Base-by-base conservation (phyloP, 2,329 filamentous ascomycete genomes). In the Hymenoscyphus scutula region DNA sequence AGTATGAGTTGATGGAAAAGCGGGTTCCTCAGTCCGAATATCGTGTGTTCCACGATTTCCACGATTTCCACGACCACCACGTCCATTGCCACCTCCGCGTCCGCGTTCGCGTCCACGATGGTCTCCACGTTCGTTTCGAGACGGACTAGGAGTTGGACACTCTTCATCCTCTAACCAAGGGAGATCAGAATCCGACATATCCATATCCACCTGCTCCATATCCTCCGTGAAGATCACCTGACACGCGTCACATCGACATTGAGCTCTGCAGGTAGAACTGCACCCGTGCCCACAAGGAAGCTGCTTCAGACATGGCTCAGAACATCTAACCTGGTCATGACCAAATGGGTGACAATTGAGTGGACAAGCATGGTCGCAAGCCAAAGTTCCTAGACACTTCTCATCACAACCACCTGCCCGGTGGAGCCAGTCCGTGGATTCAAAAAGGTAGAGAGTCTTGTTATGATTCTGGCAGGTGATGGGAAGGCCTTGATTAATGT, bases 391-490 rank as follows among this genome's bases (percentile, higher is more conserved):
- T 15, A 65, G 65, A 68, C 84, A 90, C 30, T 62, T 72, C 55
- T 68, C 63, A 58, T 76, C 68, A 72, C 83, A 89, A 5, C 83
- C 85, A 23, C 83, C 86, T 59, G 78, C 75, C 15, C 81, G 77
- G 74, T 61, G 60, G 0, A 73, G 63, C 83, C 85, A 91, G 19
- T 85, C 80, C 1, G 80, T 74, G 0, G 82, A 75, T 11, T 82
- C 77, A 57, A 77, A 74, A 32, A 92, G 81, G 54, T 79, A 77
- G 0, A 78, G 82, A 30, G 78, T 79, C 1, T 72, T 77, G 0
- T 76, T 71, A 71, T 94, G 90, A 0, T 81, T 83, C 5, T 76
- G 70, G 70, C 91, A 95, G 5, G 79, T 79, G 15, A 93, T 72
- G 0, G 89, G 89, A 0, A 94, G 69, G 2, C 78, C 74, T n/a